These are phyloP conservation scores for Wallacemonas sp. DNA, from an alignment of 208 protist genomes.

Conservation along the genomic window DNA sequence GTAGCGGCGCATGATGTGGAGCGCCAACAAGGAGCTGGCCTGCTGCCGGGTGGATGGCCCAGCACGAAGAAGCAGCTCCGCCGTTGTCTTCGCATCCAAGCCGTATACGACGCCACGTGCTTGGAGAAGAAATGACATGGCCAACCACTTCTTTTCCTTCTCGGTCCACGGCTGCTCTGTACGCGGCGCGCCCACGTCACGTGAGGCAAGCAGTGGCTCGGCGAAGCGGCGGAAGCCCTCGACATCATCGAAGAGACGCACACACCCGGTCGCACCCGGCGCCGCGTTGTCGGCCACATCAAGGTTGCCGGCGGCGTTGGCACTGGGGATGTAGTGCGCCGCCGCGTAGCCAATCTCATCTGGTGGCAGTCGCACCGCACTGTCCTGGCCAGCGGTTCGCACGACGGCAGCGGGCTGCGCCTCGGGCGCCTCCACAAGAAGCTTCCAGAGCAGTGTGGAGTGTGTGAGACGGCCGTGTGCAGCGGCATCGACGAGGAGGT, in stretches of 20 bases:
- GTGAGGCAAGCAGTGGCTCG: conserved; percentile 11
- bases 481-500: conserved; percentile 40
- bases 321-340: conserved; percentile 40
- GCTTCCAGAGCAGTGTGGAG: conserved; percentile 55
- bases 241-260: not conserved
- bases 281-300: conserved; percentile 15
- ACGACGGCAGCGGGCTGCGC: not conserved
- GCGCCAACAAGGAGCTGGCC: conserved; percentile 62
- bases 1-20: conserved; percentile 73
- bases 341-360: conserved; percentile 62
- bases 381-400: not conserved
- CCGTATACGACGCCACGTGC: conserved; percentile 48
- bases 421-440: conserved; percentile 23
- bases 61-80: conserved; percentile 64
- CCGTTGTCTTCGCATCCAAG: conserved; percentile 48
- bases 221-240: conserved; percentile 15
- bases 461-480: conserved; percentile 56
- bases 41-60: conserved; percentile 60
- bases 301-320: conserved; percentile 3
- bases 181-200: too few species aligned
- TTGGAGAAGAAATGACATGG: conserved; percentile 13
- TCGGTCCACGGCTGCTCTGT: not conserved
- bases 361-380: conserved; percentile 25
- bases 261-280: conserved; percentile 4
- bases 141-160: conserved; percentile 1